Percentiles rank a stretch among this genome's conserved stretches.
These are phyloP conservation scores for Penicillium sp. DNA, from an alignment of 2,329 filamentous ascomycete genomes.

Conservation along the genomic window DNA sequence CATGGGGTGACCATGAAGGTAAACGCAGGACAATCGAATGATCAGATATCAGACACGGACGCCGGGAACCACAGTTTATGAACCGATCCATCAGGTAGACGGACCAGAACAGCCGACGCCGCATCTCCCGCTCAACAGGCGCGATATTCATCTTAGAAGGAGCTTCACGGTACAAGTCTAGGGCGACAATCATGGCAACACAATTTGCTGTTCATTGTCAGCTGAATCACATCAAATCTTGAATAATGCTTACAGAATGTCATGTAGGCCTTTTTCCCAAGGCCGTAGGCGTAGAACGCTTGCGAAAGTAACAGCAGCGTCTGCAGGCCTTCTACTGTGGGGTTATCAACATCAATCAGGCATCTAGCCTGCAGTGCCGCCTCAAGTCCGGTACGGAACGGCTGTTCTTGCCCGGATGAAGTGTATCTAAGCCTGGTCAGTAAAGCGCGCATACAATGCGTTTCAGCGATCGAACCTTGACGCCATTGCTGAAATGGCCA, in stretches of 20 bases:
- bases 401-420: slow-evolving; percentile 66
- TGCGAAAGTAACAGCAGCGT: slow-evolving; percentile 73
- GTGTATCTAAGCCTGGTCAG: slow-evolving; percentile 61
- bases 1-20: slow-evolving; percentile 70
- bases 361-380: slow-evolving; percentile 69
- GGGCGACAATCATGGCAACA: slow-evolving; percentile 78
- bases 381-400: slow-evolving; percentile 69
- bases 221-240: background rate
- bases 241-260: slow-evolving; percentile 61
- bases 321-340: slow-evolving; percentile 76
- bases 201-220: slow-evolving; percentile 59
- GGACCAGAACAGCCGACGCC: slow-evolving; percentile 82
- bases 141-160: slow-evolving; percentile 63
- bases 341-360: slow-evolving; percentile 76
- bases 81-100: slow-evolving; percentile 88
- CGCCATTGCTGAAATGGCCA: slow-evolving; percentile 60
- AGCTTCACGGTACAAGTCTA: slow-evolving; percentile 78
- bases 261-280: slow-evolving; percentile 86
- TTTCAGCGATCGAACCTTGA: slow-evolving; percentile 53
- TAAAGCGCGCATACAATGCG: slow-evolving; percentile 17
- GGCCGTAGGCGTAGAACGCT: slow-evolving; percentile 74
- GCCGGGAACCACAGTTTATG: slow-evolving; percentile 75
- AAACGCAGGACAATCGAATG: slow-evolving; percentile 73
- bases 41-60: slow-evolving; percentile 78
- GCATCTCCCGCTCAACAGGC: slow-evolving; percentile 71